Percentiles rank a stretch among this genome's conserved stretches.
phyloP scores from a whole-genome alignment of 2,329 filamentous ascomycete species.

The Dothiorella sarmentorum region DNA sequence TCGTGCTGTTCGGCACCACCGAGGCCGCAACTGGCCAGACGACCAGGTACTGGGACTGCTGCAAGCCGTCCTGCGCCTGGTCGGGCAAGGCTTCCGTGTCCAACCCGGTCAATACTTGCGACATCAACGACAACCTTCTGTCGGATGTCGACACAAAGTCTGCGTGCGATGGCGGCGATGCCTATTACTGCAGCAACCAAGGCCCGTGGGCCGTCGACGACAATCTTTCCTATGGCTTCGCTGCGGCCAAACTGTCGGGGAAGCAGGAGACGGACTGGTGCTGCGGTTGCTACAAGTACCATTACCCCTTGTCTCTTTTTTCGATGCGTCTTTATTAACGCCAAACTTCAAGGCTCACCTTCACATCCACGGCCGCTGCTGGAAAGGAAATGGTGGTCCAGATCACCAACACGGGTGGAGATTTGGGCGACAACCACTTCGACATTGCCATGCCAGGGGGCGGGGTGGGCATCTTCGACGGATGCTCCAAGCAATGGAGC shows the following conservation, averaged over 20 bases:
- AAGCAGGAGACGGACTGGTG: slow-evolving; percentile 57
- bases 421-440: slow-evolving; percentile 57
- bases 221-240: slow-evolving; percentile 58
- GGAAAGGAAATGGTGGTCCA: slow-evolving; percentile 63
- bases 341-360: slow-evolving; percentile 50
- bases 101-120: slow-evolving; percentile 53
- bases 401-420: slow-evolving; percentile 58
- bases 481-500: slow-evolving; percentile 50
- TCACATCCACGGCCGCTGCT: slow-evolving; percentile 51
- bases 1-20: not conserved
- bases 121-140: slow-evolving; percentile 54
- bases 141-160: slow-evolving; percentile 46
- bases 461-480: slow-evolving; percentile 55
- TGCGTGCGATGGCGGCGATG: slow-evolving; percentile 53
- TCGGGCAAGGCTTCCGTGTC: slow-evolving; percentile 53
- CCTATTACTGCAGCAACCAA: slow-evolving; percentile 60
- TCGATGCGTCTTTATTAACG: no score
- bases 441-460: slow-evolving; percentile 53
- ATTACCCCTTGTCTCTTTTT: not conserved
- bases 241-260: slow-evolving; percentile 56
- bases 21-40: slow-evolving; percentile 26
- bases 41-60: slow-evolving; percentile 56
- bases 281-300: slow-evolving; percentile 57
- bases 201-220: slow-evolving; percentile 58
- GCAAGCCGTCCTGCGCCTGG: slow-evolving; percentile 66